Evolutionary conservation across 78 protist species (phyloP).

Genomic region (Speleostelium caveatum): DNA sequence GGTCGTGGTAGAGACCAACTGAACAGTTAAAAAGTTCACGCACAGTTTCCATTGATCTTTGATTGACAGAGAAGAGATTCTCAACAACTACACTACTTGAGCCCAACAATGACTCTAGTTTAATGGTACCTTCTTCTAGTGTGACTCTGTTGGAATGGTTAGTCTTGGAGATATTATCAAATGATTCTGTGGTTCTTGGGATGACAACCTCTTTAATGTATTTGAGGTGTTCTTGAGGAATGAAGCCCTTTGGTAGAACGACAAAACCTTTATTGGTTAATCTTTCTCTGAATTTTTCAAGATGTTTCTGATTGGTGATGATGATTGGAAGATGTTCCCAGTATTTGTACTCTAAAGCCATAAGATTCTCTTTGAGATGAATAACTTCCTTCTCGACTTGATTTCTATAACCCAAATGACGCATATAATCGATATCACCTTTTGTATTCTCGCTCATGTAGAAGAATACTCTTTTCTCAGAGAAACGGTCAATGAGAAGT

Average conservation of each 20-base stretch:
- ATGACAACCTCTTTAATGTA: constrained; percentile 39
- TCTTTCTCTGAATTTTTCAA: background rate
- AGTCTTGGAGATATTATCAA: background rate
- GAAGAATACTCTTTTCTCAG: constrained; percentile 46
- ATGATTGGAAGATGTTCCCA: constrained; percentile 55
- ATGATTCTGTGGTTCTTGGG: constrained; percentile 22
- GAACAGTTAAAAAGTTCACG: constrained; percentile 31
- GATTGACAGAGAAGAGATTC: constrained; percentile 66
- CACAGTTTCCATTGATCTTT: constrained; percentile 30
- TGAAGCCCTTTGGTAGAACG: constrained; percentile 21
- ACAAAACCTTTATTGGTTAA: constrained; percentile 35
- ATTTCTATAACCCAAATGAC: constrained; percentile 15
- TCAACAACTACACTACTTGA: constrained; percentile 40
- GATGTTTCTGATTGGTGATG: background rate
- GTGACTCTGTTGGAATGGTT: background rate
- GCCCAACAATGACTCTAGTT: constrained; percentile 22
- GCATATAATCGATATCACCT: constrained; percentile 58
- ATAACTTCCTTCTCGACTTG: constrained; percentile 30
- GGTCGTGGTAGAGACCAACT: background rate
- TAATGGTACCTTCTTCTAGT: constrained; percentile 18
- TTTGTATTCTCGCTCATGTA: constrained; percentile 49
- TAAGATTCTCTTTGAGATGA: constrained; percentile 23
- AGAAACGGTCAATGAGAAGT: constrained; percentile 6
- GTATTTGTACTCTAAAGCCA: constrained; percentile 26
- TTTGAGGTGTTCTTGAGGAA: background rate